phyloP scores from a whole-genome alignment of 345 rosid genomes.

The Dimocarpus longan region DNA sequence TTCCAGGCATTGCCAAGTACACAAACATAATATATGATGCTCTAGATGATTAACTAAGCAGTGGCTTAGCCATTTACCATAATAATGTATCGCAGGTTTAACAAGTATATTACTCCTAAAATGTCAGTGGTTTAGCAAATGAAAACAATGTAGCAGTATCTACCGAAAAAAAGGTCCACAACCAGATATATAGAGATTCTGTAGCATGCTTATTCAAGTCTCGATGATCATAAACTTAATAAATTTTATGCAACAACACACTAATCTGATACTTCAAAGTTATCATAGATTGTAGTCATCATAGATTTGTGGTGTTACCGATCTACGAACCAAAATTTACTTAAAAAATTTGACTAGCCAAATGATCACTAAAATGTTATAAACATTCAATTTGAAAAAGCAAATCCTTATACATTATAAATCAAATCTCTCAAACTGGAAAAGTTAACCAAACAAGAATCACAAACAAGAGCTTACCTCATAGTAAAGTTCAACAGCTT shows the following conservation, averaged over 20 bases:
- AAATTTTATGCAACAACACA: background rate
- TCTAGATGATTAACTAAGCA: background rate
- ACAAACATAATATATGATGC: background rate
- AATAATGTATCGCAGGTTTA: background rate
- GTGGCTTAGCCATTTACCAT: background rate
- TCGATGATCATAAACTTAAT: background rate
- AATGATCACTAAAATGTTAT: constrained; percentile 1
- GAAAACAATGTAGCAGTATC: background rate
- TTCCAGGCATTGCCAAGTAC: background rate
- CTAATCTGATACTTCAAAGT: background rate
- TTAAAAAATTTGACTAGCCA: background rate
- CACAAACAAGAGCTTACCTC: constrained; percentile 55
- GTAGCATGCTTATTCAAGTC: background rate
- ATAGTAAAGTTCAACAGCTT: constrained; percentile 74
- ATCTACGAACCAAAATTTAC: background rate
- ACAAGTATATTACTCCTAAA: background rate
- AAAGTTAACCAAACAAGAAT: background rate
- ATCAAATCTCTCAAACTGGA: background rate
- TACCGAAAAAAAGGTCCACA: background rate
- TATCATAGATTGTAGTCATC: background rate
- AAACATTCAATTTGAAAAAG: background rate
- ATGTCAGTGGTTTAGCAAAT: background rate
- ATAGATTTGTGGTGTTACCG: background rate
- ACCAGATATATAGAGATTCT: background rate
- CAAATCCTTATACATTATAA: background rate